phyloP scores from a whole-genome alignment of 176 grass and related monocot genomes.

The Hsuehochloa calcarea region DNA sequence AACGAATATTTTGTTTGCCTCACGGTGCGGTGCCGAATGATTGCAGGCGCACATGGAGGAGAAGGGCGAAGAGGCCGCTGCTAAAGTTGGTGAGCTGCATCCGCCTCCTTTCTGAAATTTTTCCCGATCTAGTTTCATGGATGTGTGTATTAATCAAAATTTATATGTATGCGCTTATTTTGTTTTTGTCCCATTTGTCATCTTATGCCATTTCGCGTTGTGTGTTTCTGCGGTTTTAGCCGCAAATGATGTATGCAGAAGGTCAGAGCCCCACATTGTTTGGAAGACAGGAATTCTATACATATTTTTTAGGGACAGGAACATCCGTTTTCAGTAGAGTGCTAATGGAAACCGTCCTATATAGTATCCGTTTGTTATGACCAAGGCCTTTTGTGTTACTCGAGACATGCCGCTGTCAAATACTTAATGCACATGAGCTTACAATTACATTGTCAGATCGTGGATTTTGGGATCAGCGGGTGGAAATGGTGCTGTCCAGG shows the following conservation, averaged over 20 bases:
- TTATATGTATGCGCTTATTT: background rate
- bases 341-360: background rate
- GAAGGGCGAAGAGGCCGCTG: slow-evolving; percentile 39
- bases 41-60: slow-evolving; percentile 75
- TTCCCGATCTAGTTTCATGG: background rate
- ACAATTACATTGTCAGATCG: background rate
- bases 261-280: background rate
- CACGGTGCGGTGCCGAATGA: background rate
- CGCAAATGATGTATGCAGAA: slow-evolving; percentile 1
- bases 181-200: background rate
- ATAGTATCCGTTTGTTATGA: background rate
- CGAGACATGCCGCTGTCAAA: background rate
- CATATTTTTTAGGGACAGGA: background rate
- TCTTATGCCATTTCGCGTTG: background rate
- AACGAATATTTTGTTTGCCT: slow-evolving; percentile 1
- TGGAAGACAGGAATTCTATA: background rate
- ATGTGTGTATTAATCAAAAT: background rate
- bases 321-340: background rate
- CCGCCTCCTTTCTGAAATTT: background rate
- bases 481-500: background rate
- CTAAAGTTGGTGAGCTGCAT: slow-evolving; percentile 64
- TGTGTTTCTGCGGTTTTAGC: background rate
- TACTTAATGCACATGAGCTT: slow-evolving; percentile 1
- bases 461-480: background rate
- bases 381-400: background rate